Percentiles rank a stretch among this genome's conserved stretches.
Conservation (phyloP, 164 flowering plant genomes). For the Macadamia integrifolia region DNA sequence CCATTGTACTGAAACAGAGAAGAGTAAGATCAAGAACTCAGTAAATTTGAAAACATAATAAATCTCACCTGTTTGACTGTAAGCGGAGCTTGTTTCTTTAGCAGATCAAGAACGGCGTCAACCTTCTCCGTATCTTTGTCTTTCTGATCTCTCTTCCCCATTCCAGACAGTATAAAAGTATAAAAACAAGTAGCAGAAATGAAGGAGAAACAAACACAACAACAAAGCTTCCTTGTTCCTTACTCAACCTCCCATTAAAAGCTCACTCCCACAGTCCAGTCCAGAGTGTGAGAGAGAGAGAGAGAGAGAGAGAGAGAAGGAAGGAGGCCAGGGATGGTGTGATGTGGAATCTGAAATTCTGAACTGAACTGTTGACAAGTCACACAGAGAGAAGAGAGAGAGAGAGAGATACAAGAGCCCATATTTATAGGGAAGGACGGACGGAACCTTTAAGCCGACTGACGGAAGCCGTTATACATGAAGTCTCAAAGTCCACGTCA, state of each 20-base stretch:
- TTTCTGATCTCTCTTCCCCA: conserved; percentile 58
- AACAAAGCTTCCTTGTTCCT: conserved; percentile 12
- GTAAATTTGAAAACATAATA: no score
- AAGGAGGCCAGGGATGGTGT: not conserved
- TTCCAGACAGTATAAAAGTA: conserved; percentile 13
- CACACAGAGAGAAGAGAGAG: conserved; percentile 2
- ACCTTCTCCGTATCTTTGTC: conserved; percentile 38
- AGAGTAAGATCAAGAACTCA: no score
- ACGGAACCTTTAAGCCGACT: not conserved
- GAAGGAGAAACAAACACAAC: not conserved
- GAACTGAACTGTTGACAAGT: no score
- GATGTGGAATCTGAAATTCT: not conserved
- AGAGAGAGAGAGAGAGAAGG: conserved; percentile 5
- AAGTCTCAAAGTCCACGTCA: not conserved
- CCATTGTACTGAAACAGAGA: no score
- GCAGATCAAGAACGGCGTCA: conserved; percentile 56
- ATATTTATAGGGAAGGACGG: conserved; percentile 18
- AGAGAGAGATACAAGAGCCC: conserved; percentile 5
- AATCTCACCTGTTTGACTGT: conserved; percentile 63
- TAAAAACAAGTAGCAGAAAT: not conserved
- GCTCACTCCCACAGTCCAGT: not conserved
- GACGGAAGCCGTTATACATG: conserved; percentile 22
- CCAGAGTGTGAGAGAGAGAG: not conserved
- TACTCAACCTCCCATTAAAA: conserved; percentile 18
- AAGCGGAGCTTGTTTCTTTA: conserved; percentile 73